Base-by-base conservation (phyloP, 371 early-diverging fungal species). In the Mortierella sp. region DNA sequence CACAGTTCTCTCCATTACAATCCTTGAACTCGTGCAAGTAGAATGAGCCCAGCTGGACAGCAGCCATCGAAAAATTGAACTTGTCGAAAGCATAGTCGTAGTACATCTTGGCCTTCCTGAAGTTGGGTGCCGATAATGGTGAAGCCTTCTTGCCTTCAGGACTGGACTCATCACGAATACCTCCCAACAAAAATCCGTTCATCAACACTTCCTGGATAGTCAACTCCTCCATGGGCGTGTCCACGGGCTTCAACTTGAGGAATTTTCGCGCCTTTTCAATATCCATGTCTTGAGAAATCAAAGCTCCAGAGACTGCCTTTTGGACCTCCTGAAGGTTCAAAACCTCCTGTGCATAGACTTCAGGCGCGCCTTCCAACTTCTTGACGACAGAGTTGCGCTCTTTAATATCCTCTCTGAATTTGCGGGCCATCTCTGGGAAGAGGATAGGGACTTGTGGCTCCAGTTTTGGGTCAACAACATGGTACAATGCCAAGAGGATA, bases 381-480 rank as follows among this genome's bases (percentile, higher is more conserved):
- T 84, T 86, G 32, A 83, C 84, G 50, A 88, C 84, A 58, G 86
- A 87, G 78, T 89, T 90, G 50, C 89, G 86, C 63, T 89, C 89
- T 66, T 86, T 86, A 60, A 84, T 87, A 57, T 89, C 90, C 64
- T 76, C 81, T 1, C 81, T 74, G 19, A 90, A 76, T 67, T 90
- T 89, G 58, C 86, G 85, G 8, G 89, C 87, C 64, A 89, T 89
- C 40, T 86, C 74, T 7, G 90, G 90, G 59, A 89, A 83, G n/a
- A 89, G 86, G 4, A 88, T 86, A 15, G 89, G 88, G 69, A 90
- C 84, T 57, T 86, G 77, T 38, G 88, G 84, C 21, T 88, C 90
- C 65, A 90, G 85, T 11, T 86, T 83, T 36, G 90, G 90, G 83
- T 90, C 89, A 22, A 88, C 84, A 63, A 88, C 88, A 52, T 87